These are phyloP conservation scores for Prunus kanzakura DNA, from an alignment of 306 rosid genomes.

Conservation along the genomic window DNA sequence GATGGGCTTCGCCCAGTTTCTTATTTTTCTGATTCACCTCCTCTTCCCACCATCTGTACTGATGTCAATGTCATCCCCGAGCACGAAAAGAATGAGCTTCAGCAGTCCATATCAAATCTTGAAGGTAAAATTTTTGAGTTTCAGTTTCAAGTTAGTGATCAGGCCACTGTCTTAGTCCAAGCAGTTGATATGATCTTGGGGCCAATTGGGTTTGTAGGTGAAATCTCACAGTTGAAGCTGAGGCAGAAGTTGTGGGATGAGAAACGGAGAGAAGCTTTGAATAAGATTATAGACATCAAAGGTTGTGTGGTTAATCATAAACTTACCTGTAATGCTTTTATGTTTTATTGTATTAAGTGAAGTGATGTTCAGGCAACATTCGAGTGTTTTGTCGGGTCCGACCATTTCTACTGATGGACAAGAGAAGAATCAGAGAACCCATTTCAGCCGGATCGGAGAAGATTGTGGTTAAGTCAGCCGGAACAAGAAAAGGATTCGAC, in stretches of 20 bases:
- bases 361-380: slow-evolving; percentile 66
- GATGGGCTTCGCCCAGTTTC: slow-evolving; percentile 34
- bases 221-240: slow-evolving; percentile 57
- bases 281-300: slow-evolving; percentile 83
- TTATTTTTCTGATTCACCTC: slow-evolving; percentile 31
- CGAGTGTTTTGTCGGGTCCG: slow-evolving; percentile 85
- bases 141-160: slow-evolving; percentile 1
- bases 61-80: slow-evolving; percentile 84
- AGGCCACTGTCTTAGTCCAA: background rate
- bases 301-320: slow-evolving; percentile 38
- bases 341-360: slow-evolving; percentile 4
- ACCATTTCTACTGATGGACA: slow-evolving; percentile 45
- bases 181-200: background rate
- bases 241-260: slow-evolving; percentile 43
- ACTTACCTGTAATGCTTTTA: background rate
- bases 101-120: slow-evolving; percentile 48
- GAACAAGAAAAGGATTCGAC: slow-evolving; percentile 70
- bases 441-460: slow-evolving; percentile 60
- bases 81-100: slow-evolving; percentile 54
- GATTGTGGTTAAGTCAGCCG: slow-evolving; percentile 55
- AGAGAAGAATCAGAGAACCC: slow-evolving; percentile 48
- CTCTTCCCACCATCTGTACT: slow-evolving; percentile 50
- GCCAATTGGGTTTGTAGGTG: slow-evolving; percentile 50
- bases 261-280: slow-evolving; percentile 74
- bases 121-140: slow-evolving; percentile 43